Base-by-base conservation (phyloP, 2,329 filamentous ascomycete genomes). In the Mycogone perniciosa region DNA sequence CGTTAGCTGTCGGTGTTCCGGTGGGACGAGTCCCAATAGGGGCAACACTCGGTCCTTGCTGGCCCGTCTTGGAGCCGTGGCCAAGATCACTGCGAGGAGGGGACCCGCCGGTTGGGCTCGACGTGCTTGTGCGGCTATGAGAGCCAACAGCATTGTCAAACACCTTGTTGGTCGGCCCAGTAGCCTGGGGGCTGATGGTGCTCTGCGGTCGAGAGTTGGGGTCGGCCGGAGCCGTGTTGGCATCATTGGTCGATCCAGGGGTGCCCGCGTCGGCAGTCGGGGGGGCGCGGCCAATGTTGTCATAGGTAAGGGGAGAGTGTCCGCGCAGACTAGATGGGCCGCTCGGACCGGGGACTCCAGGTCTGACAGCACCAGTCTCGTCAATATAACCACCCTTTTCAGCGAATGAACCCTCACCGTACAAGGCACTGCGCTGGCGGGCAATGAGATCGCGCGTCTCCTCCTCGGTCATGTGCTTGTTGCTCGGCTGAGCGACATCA, bases 381-480 rank as follows among this genome's bases (percentile, higher is more conserved):
- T 90, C 86, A 45, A 83, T 76, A 62, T 86, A 85, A 57, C 75
- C 77, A 56, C 75, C 76, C 59, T 80, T 81, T 59, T 85, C 84
- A 64, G 85, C 82, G 66, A 89, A 86, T 46, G 79, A 68, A 8
- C 77, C 77, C 65, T 88, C 89, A 66, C 90, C 89, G 70, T 97
- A 99, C 59, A 99, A 75, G 58, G 92, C 91, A 70, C 86, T 91
- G 71, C 95, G 90, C 74, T 97, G 93, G 65, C 92, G 91, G 61
- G 91, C 88, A 71, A 97, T 95, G 69, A 97, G 79, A 62, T 97
- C 92, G 62, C 92, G 89, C 62, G 92, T 92, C 65, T 96, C 91
- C 63, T 96, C 91, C 75, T 97, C 93, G 67, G 86, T 95, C 86
- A 96, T 88, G 65, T 76, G 85, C 77, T 96, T 96, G 76, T 76